Percentiles rank a stretch among this genome's conserved stretches.
These are phyloP conservation scores for Heterobasidion annosum DNA, from an alignment of 1,284 basidiomycete genomes.

Conservation along the genomic window DNA sequence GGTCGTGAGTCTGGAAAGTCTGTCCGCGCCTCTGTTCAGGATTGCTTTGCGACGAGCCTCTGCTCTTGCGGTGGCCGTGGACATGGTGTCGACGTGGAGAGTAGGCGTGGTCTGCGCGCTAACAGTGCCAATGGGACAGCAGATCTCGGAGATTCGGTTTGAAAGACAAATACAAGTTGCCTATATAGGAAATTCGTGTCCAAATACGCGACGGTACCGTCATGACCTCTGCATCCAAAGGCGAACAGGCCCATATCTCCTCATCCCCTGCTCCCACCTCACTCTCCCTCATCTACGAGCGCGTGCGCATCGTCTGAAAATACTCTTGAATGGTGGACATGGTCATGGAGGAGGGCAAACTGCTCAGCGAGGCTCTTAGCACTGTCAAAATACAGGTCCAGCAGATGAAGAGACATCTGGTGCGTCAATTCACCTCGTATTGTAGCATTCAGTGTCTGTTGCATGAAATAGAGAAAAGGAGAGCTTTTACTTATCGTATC, in stretches of 20 bases:
- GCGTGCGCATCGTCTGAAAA: too few relatives aligned
- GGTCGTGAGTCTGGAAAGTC: slow-evolving; percentile 66
- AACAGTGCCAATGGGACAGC: too few relatives aligned
- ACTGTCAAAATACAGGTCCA: slow-evolving; percentile 90
- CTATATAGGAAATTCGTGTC: too few relatives aligned
- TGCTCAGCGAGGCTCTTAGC: slow-evolving; percentile 73
- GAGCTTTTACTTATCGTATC: not conserved
- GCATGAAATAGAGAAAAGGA: too few relatives aligned
- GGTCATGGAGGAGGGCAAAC: slow-evolving; percentile 63
- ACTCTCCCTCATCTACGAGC: too few relatives aligned
- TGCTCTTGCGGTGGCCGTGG: slow-evolving; percentile 44
- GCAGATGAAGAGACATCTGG: slow-evolving; percentile 89
- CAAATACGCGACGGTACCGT: too few relatives aligned
- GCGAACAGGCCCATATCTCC: too few relatives aligned
- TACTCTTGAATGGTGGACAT: slow-evolving; percentile 8
- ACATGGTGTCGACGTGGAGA: slow-evolving; percentile 4
- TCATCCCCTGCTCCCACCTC: too few relatives aligned
- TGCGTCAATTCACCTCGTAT: slow-evolving; percentile 28
- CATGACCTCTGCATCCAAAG: too few relatives aligned
- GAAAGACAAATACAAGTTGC: too few relatives aligned
- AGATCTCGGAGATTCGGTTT: too few relatives aligned
- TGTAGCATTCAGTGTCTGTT: not conserved
- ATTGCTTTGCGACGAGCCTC: slow-evolving; percentile 71
- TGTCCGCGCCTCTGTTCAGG: slow-evolving; percentile 56
- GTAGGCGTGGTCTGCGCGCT: too few relatives aligned